Evolutionary conservation across 352 stramenopile species (phyloP).

Genomic region (Phytophthora gonapodyides): DNA sequence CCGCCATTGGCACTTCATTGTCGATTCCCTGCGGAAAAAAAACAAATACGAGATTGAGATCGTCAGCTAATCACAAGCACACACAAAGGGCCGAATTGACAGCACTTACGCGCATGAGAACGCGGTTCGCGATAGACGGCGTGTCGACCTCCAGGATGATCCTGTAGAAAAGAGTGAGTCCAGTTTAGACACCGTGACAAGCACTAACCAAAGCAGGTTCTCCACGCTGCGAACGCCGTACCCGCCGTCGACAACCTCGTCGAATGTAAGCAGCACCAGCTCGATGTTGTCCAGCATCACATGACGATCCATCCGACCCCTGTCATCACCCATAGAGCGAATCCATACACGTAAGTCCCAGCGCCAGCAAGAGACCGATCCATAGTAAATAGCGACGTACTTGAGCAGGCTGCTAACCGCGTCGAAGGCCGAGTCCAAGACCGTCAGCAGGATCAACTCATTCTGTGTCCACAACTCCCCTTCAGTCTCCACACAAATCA

Average conservation of each 20-base stretch:
- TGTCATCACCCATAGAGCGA: slow-evolving; percentile 23
- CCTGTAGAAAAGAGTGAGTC: slow-evolving; percentile 30
- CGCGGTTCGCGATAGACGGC: slow-evolving; percentile 88
- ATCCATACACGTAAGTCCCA: slow-evolving; percentile 9
- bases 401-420: slow-evolving; percentile 87
- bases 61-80: slow-evolving; percentile 2
- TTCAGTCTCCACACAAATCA: no score
- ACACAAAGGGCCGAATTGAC: neutral
- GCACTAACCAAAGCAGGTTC: neutral
- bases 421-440: slow-evolving; percentile 87
- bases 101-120: slow-evolving; percentile 88
- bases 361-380: neutral
- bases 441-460: slow-evolving; percentile 87
- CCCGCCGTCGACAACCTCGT: slow-evolving; percentile 91
- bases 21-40: slow-evolving; percentile 70
- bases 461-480: slow-evolving; percentile 53
- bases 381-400: slow-evolving; percentile 40
- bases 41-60: neutral
- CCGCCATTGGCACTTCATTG: slow-evolving; percentile 85
- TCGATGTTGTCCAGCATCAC: slow-evolving; percentile 93
- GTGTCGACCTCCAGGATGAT: slow-evolving; percentile 91
- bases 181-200: slow-evolving; percentile 8
- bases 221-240: slow-evolving; percentile 26
- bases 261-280: slow-evolving; percentile 87
- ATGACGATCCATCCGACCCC: slow-evolving; percentile 85